Conservation (phyloP, 805 yeast genomes). For the Cyberlindnera mrakii region DNA sequence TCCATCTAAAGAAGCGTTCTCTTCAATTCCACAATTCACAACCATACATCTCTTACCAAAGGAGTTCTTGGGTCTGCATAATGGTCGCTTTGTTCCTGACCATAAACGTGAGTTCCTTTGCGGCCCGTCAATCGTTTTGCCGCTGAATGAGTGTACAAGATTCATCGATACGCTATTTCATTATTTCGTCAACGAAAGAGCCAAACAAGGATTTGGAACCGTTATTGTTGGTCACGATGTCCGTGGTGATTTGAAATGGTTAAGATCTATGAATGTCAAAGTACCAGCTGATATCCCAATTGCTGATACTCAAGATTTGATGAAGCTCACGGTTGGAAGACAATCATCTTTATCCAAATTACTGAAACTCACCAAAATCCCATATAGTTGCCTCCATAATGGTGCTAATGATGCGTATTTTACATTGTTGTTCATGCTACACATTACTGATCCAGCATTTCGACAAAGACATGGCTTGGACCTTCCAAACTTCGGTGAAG, state of each 20-base stretch:
- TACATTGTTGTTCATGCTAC: constrained; percentile 47
- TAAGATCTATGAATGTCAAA: constrained; percentile 38
- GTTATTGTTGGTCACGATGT: constrained; percentile 58
- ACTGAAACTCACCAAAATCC: constrained; percentile 41
- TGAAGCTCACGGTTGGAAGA: not conserved
- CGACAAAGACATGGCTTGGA: constrained; percentile 19
- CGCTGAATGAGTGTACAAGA: constrained; percentile 28
- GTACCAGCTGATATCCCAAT: constrained; percentile 31
- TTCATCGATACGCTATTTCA: constrained; percentile 39
- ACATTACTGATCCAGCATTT: constrained; percentile 42
- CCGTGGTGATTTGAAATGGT: constrained; percentile 48
- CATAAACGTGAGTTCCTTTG: constrained; percentile 44
- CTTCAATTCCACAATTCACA: constrained; percentile 35
- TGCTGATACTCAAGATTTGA: constrained; percentile 44
- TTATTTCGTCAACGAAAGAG: constrained; percentile 32
- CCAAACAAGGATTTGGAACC: constrained; percentile 23
- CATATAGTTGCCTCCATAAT: constrained; percentile 58
- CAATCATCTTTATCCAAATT: constrained; percentile 33
- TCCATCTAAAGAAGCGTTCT: constrained; percentile 37
- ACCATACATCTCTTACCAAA: constrained; percentile 39
- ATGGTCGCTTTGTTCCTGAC: constrained; percentile 51
- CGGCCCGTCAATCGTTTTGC: constrained; percentile 41
- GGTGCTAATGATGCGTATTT: constrained; percentile 70
- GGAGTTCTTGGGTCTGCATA: constrained; percentile 37
- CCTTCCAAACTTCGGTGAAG: not conserved